phyloP scores from a whole-genome alignment of 2,329 filamentous ascomycete species.

The Aspergillus udagawae region DNA sequence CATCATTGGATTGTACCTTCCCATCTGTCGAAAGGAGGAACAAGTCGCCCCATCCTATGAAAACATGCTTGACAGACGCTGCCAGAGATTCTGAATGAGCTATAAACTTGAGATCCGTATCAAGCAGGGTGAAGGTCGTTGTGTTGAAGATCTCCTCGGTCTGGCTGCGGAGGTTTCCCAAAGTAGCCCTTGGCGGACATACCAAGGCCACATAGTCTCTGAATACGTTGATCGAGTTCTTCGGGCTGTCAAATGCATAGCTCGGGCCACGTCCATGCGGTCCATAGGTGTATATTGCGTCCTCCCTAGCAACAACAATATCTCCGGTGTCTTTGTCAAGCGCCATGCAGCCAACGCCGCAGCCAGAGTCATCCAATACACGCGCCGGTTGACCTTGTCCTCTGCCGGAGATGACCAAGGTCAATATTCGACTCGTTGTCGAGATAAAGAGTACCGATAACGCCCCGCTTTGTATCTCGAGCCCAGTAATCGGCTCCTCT shows the following conservation, averaged over 20 bases:
- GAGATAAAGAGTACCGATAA: constrained; percentile 83
- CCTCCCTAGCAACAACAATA: constrained; percentile 86
- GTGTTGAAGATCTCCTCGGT: constrained; percentile 80
- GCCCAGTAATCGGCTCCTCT: constrained; percentile 90
- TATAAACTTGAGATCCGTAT: constrained; percentile 84
- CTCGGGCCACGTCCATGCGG: constrained; percentile 79
- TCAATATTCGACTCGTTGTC: constrained; percentile 83
- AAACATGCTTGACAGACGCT: constrained; percentile 72
- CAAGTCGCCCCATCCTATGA: constrained; percentile 85
- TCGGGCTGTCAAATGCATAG: constrained; percentile 86
- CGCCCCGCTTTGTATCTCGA: constrained; percentile 66
- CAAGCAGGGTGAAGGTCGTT: constrained; percentile 84
- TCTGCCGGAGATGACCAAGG: constrained; percentile 78
- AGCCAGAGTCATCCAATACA: constrained; percentile 83
- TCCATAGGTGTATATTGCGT: constrained; percentile 93
- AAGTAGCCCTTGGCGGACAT: constrained; percentile 66
- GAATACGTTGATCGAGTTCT: constrained; percentile 74
- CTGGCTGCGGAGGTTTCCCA: constrained; percentile 69
- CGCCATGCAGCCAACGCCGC: constrained; percentile 92
- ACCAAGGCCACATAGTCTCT: constrained; percentile 84
- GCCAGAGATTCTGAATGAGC: constrained; percentile 83
- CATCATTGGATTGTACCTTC: constrained; percentile 58
- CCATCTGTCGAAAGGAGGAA: constrained; percentile 89
- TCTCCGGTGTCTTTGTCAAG: constrained; percentile 75
- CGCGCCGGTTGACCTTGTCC: constrained; percentile 86